phyloP scores from a whole-genome alignment of 306 rosid genomes.

The cucumber (Cucumis sativus) region DNA sequence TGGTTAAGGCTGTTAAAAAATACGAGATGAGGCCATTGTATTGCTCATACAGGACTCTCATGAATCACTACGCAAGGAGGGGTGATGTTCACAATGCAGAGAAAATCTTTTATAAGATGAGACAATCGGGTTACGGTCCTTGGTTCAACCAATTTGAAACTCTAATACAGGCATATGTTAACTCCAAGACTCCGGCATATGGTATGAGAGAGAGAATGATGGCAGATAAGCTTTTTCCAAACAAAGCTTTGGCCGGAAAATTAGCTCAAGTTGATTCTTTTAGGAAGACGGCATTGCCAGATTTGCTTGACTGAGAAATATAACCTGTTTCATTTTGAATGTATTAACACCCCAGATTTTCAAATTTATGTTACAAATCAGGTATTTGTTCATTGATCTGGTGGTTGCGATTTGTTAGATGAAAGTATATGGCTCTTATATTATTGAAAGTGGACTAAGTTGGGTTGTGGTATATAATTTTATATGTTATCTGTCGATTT shows the following conservation, averaged over 20 bases:
- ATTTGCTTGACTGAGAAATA: constrained; percentile 55
- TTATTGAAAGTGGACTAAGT: too few relatives aligned
- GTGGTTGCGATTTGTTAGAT: background rate
- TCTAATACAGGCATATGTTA: constrained; percentile 52
- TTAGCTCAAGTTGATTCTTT: constrained; percentile 50
- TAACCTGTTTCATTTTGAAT: background rate
- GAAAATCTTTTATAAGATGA: constrained; percentile 50
- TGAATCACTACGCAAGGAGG: constrained; percentile 51
- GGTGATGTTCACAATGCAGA: constrained; percentile 81
- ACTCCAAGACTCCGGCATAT: constrained; percentile 59
- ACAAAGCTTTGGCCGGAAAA: constrained; percentile 18
- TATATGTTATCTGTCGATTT: too few relatives aligned
- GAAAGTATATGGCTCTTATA: background rate
- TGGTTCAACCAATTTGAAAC: constrained; percentile 31
- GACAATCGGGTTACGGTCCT: constrained; percentile 38
- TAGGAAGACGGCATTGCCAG: constrained; percentile 42
- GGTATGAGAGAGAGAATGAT: constrained; percentile 73
- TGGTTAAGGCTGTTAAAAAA: constrained; percentile 45
- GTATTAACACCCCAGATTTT: background rate
- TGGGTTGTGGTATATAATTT: too few relatives aligned
- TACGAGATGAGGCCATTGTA: constrained; percentile 39
- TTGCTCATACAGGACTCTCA: constrained; percentile 27
- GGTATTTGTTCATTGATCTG: background rate
- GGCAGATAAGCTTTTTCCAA: constrained; percentile 50
- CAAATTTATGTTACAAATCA: background rate